Evolutionary conservation across 495 filamentous ascomycete species (phyloP), one percentile per base, ranked within the genome.

Genomic region (Podospora didyma): DNA sequence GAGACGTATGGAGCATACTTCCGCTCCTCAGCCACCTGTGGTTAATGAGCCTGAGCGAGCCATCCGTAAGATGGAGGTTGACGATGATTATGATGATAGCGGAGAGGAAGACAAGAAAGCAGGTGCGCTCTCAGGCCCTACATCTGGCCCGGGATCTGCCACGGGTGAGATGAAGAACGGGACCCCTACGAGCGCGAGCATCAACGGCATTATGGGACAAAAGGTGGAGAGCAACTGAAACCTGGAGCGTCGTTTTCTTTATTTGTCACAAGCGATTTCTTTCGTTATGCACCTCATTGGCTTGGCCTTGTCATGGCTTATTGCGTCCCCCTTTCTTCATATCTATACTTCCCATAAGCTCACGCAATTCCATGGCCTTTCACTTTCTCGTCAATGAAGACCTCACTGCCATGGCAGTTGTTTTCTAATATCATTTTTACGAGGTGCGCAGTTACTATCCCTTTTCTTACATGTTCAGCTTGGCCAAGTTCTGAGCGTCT

Each of bases 41-140:
- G 67, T 75, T 53, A 76, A 75, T 26, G 84, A 88, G 63, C 79
- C 80, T 46, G 94, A 98, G 73, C 82, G 92, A 12, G 89, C 94
- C 6, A 88, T 89, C 34, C 82, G 94, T 9, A 94, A 96, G 70
- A 95, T 98, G 86, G 94, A 97, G 21, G 88, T 97, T 44, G 94
- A 98, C 67, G 93, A 98, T 70, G 86, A 96, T 58, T 96, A 98
- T 59, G 82, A 86, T 62, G 93, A 96, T 70, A 92, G 95, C 61
- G 90, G 89, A 26, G 92, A 96, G 59, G 87, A 96, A 48, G 92
- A 96, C 72, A 83, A 86, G 66, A 84, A 82, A 56, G 73, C 74
- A 2, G 76, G 73, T 11, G 62, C 72, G 54, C 53, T 62, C 23
- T 71, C 74, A 1, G 74, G 62, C 0, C 46, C 65, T 21, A 44